Evolutionary conservation across 441 rosid species (phyloP).

Genomic region (Rhodomyrtus psidioides): DNA sequence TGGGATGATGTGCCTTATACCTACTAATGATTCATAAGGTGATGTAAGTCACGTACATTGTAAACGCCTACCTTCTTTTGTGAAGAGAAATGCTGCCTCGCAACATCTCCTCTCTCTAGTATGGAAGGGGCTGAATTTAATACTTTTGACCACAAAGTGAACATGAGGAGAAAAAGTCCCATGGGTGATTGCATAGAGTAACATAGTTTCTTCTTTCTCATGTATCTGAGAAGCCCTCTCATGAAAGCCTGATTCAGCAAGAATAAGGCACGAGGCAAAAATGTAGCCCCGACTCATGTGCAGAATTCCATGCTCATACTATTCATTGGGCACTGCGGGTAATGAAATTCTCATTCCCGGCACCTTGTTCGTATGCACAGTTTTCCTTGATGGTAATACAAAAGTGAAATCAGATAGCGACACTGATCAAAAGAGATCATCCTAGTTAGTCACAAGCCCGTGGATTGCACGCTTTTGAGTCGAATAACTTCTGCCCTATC

Average conservation of each 20-base stretch:
- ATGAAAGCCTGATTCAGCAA: neutral
- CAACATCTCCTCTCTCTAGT: neutral
- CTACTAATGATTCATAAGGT: neutral
- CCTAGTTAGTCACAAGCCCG: neutral
- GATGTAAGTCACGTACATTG: neutral
- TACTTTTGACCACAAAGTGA: neutral
- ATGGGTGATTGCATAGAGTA: neutral
- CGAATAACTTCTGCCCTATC: neutral
- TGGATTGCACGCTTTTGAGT: neutral
- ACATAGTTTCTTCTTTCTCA: neutral
- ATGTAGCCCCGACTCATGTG: neutral
- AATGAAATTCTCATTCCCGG: neutral
- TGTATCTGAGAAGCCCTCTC: neutral
- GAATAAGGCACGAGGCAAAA: neutral
- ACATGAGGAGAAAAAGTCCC: neutral
- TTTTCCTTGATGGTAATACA: neutral
- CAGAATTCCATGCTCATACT: neutral
- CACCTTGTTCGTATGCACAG: neutral
- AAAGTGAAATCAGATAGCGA: neutral
- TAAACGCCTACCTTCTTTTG: neutral
- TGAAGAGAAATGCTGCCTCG: neutral
- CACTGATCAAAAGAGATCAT: neutral
- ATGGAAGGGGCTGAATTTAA: neutral
- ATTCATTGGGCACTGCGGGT: neutral
- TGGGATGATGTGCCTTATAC: neutral